These are phyloP conservation scores for Saccharomyces hybrid DNA, from an alignment of 1,139 yeast species.

Conservation along the genomic window DNA sequence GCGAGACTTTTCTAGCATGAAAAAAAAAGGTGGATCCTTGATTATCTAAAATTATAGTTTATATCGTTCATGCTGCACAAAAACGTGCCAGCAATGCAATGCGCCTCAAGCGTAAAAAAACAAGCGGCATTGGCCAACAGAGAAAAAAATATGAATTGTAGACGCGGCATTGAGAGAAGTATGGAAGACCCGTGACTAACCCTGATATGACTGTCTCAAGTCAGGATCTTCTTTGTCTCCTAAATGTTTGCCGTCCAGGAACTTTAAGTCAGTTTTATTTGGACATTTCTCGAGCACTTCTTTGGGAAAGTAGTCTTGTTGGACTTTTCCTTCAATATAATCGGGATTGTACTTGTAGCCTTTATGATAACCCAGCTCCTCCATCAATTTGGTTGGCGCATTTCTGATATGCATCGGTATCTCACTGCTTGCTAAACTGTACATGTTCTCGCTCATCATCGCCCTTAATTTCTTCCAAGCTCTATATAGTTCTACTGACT, in stretches of 20 bases:
- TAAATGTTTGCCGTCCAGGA: slow-evolving; percentile 39
- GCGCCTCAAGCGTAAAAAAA: not conserved
- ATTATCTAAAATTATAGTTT: not conserved
- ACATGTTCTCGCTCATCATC: slow-evolving; percentile 51
- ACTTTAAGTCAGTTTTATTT: slow-evolving; percentile 14
- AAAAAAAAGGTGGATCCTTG: not conserved
- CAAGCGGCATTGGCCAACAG: not conserved
- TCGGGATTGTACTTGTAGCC: slow-evolving; percentile 85
- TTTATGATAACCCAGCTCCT: slow-evolving; percentile 75
- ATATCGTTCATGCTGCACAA: not conserved
- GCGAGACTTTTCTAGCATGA: not conserved
- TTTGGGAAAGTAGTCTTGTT: slow-evolving; percentile 62
- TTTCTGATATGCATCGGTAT: slow-evolving; percentile 80
- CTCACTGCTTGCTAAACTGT: slow-evolving; percentile 48
- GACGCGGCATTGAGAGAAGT: not conserved
- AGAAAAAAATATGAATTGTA: not conserved
- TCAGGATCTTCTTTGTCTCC: slow-evolving; percentile 36
- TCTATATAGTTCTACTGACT: slow-evolving; percentile 76
- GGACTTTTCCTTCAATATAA: slow-evolving; percentile 60
- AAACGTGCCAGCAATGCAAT: not conserved
- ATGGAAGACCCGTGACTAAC: not conserved
- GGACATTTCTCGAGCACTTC: slow-evolving; percentile 34
- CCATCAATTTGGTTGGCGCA: slow-evolving; percentile 90
- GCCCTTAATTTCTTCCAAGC: slow-evolving; percentile 64
- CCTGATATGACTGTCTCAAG: slow-evolving; percentile 1